Percentiles rank a stretch among this genome's conserved stretches.
Evolutionary conservation across 345 rosid genomes (phyloP).

Genomic region (Gossypium mustelinum): DNA sequence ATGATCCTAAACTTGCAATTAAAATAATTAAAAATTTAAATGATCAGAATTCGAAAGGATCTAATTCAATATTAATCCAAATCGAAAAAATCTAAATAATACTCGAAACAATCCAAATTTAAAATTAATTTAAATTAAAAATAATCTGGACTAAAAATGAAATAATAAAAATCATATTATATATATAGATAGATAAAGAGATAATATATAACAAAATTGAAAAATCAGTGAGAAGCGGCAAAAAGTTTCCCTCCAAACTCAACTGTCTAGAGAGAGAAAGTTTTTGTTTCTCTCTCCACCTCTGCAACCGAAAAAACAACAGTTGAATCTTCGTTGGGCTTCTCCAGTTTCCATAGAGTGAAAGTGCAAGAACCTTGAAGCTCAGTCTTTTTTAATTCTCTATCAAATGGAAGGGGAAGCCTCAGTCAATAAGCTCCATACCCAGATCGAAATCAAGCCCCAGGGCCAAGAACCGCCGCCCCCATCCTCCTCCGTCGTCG

Average conservation of each 20-base stretch:
- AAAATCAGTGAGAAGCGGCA: neutral
- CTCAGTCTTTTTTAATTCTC: neutral
- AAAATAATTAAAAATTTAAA: too few species aligned
- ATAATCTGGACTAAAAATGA: too few species aligned
- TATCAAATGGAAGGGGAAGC: constrained; percentile 23
- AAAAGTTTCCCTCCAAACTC: constrained; percentile 25
- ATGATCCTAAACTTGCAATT: too few species aligned
- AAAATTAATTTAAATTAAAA: too few species aligned
- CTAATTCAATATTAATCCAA: too few species aligned
- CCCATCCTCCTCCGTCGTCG: neutral
- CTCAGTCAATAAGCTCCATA: constrained; percentile 12
- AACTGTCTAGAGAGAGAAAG: neutral
- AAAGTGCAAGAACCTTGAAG: neutral
- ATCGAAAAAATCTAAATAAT: too few species aligned
- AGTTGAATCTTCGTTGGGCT: neutral
- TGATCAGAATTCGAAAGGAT: too few species aligned
- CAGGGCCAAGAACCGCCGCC: neutral
- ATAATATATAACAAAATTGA: too few species aligned
- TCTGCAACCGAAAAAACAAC: neutral
- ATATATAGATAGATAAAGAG: too few species aligned
- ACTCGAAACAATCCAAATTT: too few species aligned
- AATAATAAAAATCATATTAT: too few species aligned
- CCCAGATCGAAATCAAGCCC: constrained; percentile 28
- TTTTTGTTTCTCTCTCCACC: neutral
- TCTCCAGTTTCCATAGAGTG: neutral